Percentiles rank a stretch among this genome's conserved stretches.
Conservation (phyloP, 129 eudicot species). For the Lactuca sativa region DNA sequence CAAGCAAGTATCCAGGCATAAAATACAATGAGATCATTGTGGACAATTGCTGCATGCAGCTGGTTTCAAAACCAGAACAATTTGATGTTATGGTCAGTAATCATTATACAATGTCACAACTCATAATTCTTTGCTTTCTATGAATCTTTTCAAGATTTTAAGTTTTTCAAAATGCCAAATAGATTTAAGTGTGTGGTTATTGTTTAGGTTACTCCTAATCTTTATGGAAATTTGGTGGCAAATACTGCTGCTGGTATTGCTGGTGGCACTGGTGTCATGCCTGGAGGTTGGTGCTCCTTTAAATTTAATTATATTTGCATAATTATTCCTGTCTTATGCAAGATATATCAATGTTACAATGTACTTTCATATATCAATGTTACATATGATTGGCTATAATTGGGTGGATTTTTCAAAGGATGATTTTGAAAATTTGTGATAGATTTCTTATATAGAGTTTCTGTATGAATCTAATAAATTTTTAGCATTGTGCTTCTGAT, state of each 20-base stretch:
- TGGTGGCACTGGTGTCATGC: constrained; percentile 99
- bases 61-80: constrained; percentile 92
- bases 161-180: too few relatives aligned
- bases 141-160: too few relatives aligned
- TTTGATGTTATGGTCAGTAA: constrained; percentile 87
- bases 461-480: too few relatives aligned
- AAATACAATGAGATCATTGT: constrained; percentile 91
- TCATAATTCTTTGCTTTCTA: too few relatives aligned
- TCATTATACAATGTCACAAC: background rate
- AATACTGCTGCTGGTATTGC: constrained; percentile 99
- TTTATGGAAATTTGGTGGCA: constrained; percentile 86
- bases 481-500: too few relatives aligned
- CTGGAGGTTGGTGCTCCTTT: constrained; percentile 62
- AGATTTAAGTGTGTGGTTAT: background rate
- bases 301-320: background rate
- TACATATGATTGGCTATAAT: too few relatives aligned
- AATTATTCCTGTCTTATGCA: too few relatives aligned
- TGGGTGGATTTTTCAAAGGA: too few relatives aligned
- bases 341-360: too few relatives aligned
- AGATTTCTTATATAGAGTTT: too few relatives aligned
- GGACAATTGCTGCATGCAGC: constrained; percentile 99
- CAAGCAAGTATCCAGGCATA: constrained; percentile 78
- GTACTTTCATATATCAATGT: too few relatives aligned
- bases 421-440: too few relatives aligned
- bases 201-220: constrained; percentile 92